Evolutionary conservation across 768 basidiomycete species (phyloP), one percentile per base, ranked within the genome.

Genomic region (Suillus cothurnatus): DNA sequence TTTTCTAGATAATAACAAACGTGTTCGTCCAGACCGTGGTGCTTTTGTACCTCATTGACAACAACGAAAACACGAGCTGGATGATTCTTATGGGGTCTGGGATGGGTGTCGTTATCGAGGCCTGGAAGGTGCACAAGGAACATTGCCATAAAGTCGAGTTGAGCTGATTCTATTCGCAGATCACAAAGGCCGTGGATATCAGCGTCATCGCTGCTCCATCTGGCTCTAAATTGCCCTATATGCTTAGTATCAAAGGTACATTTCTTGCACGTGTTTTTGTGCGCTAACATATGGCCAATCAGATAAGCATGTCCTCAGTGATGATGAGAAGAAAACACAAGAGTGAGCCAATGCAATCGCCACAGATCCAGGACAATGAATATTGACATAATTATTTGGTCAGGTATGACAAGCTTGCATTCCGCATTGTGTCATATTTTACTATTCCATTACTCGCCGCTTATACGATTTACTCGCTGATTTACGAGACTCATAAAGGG

Each of bases 311-410:
- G 90, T 95, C 61, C 84, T 98, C n/a, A 92, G 84, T 68, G 96
- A 97, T 72, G 96, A 98, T 72, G 97, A 99, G 80, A 95, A 92
- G 83, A 96, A 92, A 79, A 98, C 97, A 12, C 95, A 98, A 76
- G 95, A 98, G 89, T 97, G 80, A 74, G 88, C 77, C n/a, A 41
- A 31, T 64, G 41, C 38, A 57, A 45, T 64, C 36, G 36, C 36
- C 34, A 14, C 28, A 32, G 45, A 32, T 34, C 4, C 8, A 8
- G 43, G 31, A 47, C 85, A 76, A 65, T 72, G 67, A 12, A 59
- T n/a, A 62, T 41, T 62, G 49, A 45, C 23, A 49, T 62, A 68
- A 64, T 69, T 61, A 47, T 39, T 38, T 34, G 38, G 43, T 45
- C 67, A 94, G 93, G 80, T 94, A 91, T 71, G 97, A 99, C 81